Percentiles rank a stretch among this genome's conserved stretches.
These are phyloP conservation scores for Termitomyces sp. DNA, from an alignment of 768 basidiomycete species.

Conservation along the genomic window DNA sequence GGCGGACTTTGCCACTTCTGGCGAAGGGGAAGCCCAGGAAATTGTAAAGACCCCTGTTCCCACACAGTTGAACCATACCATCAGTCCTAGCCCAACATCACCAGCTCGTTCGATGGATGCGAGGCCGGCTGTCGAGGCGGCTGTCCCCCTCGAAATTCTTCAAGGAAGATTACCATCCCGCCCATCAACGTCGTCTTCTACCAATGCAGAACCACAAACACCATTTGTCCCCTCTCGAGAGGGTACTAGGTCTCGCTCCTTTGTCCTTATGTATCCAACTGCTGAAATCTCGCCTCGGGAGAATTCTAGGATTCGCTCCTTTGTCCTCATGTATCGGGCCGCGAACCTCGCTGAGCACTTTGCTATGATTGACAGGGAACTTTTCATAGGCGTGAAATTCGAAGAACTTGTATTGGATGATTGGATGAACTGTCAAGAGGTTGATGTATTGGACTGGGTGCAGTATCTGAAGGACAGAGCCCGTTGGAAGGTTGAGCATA, in stretches of 20 bases:
- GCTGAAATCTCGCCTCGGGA: constrained; percentile 31
- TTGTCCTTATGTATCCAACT: constrained; percentile 57
- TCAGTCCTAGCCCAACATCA: constrained; percentile 22
- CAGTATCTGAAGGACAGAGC: constrained; percentile 74
- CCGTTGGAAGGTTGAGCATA: constrained; percentile 57
- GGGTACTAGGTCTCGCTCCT: constrained; percentile 55
- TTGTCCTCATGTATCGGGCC: constrained; percentile 59
- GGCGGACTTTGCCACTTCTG: neutral
- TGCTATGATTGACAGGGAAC: constrained; percentile 82
- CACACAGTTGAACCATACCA: constrained; percentile 21
- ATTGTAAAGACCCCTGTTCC: constrained; percentile 28
- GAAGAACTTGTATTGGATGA: constrained; percentile 81
- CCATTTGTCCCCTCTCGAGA: constrained; percentile 27
- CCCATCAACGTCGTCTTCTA: constrained; percentile 16
- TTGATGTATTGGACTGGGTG: constrained; percentile 78
- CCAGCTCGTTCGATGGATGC: constrained; percentile 30
- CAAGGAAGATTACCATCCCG: constrained; percentile 45
- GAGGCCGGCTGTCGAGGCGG: constrained; percentile 55
- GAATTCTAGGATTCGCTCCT: constrained; percentile 56
- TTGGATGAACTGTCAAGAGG: constrained; percentile 58
- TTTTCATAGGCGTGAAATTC: constrained; percentile 80
- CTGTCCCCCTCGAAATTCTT: constrained; percentile 60
- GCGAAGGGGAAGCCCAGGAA: constrained; percentile 5
- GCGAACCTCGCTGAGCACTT: constrained; percentile 71
- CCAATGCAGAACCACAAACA: constrained; percentile 19